These are phyloP conservation scores for Choanephora cucurbitarum DNA, from an alignment of 371 early-diverging fungal genomes.

Conservation along the genomic window DNA sequence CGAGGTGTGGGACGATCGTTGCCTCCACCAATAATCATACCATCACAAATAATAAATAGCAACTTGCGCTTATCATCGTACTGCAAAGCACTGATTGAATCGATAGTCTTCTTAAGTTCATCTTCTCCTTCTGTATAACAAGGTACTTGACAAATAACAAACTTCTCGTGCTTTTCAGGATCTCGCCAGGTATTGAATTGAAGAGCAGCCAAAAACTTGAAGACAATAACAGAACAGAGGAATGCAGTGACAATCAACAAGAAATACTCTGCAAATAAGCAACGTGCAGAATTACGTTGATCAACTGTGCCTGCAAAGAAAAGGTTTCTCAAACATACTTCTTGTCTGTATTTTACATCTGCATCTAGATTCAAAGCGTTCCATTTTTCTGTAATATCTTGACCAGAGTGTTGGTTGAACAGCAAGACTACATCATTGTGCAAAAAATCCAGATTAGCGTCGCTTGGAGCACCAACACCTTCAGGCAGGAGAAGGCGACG, in stretches of 20 bases:
- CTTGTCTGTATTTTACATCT: slow-evolving; percentile 33
- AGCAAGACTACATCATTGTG: slow-evolving; percentile 54
- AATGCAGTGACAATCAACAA: slow-evolving; percentile 74
- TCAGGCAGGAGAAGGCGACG: slow-evolving; percentile 23
- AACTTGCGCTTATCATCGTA: slow-evolving; percentile 75
- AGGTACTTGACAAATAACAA: slow-evolving; percentile 88
- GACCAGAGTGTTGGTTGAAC: slow-evolving; percentile 60
- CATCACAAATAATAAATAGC: slow-evolving; percentile 81
- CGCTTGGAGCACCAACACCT: slow-evolving; percentile 19
- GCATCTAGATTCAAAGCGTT: slow-evolving; percentile 40
- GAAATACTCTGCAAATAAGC: slow-evolving; percentile 85
- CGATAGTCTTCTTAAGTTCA: slow-evolving; percentile 68
- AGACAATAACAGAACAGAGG: slow-evolving; percentile 77
- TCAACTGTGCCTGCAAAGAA: slow-evolving; percentile 88
- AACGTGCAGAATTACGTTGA: slow-evolving; percentile 72
- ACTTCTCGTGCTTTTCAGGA: slow-evolving; percentile 87
- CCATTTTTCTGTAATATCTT: slow-evolving; percentile 63
- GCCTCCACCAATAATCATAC: slow-evolving; percentile 88
- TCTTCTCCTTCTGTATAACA: slow-evolving; percentile 87
- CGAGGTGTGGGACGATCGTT: slow-evolving; percentile 90
- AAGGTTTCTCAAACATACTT: slow-evolving; percentile 71
- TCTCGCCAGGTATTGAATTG: slow-evolving; percentile 69
- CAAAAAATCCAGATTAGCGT: slow-evolving; percentile 42
- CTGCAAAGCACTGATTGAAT: slow-evolving; percentile 66
- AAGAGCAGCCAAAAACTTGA: slow-evolving; percentile 91